Base-by-base conservation (phyloP, 2,329 filamentous ascomycete genomes). In the Clonostachys rosea region DNA sequence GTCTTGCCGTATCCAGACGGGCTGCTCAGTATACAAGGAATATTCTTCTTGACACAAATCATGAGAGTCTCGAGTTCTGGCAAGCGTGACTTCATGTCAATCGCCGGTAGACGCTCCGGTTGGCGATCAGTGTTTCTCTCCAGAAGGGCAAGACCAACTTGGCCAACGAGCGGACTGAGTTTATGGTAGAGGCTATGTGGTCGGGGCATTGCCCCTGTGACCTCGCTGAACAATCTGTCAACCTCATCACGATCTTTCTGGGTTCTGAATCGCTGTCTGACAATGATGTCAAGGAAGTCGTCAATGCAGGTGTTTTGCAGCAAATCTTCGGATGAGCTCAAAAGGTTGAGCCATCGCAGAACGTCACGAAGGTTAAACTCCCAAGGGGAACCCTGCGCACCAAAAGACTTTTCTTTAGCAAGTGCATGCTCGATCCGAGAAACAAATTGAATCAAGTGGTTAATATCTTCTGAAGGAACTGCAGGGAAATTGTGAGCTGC, bases 351-450 rank as follows among this genome's bases (percentile, higher is more conserved):
- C 92, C 92, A 97, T 50, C 92, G 81, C 47, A 94, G 80, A 4
- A 90, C 89, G 64, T 97, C 92, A 64, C 91, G 86, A 53, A 99
- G 71, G 59, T 96, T 99, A 63, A 96, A 94, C 60, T 96, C 94
- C 94, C 91, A 99, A 2, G 95, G 94, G 7, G 86, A 88, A 13
- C 83, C 83, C 54, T 83, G 78, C 1, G 73, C 69, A 3, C 81
- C 83, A 54, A 86, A 85, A 1, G 71, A 65, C 50, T 74, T 76
- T 45, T 76, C 69, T 30, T 77, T 73, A 5, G 83, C 74, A 24
- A 95, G 81, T 35, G 87, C 80, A 33, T 81, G 74, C 52, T 96
- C 90, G 10, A 97, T 72, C n/a, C 75, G 73, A 2, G 85, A 85
- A n/a, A 96, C 84, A 59, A 96, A 95, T 20, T 74, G 71, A 34